phyloP scores from a whole-genome alignment of 352 stramenopile genomes.

The Globisporangium nodosum region DNA sequence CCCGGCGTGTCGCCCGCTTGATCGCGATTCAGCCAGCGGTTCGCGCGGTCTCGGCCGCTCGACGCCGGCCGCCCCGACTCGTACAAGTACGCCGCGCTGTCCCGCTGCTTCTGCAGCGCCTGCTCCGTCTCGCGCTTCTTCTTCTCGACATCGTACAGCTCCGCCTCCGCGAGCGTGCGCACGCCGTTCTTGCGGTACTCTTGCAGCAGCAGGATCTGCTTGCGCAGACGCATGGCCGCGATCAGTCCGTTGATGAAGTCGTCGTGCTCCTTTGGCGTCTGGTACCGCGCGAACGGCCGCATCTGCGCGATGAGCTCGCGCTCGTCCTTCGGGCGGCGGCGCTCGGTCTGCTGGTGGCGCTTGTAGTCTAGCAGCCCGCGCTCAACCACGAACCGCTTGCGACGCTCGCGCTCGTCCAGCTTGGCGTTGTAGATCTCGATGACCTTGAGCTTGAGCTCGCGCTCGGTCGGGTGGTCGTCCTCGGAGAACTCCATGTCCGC shows the following conservation, averaged over 20 bases:
- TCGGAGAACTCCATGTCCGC: slow-evolving; percentile 95
- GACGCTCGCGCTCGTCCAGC: slow-evolving; percentile 89
- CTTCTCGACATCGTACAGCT: slow-evolving; percentile 94
- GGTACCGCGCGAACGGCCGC: slow-evolving; percentile 94
- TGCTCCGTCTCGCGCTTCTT: slow-evolving; percentile 91
- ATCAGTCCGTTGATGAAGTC: slow-evolving; percentile 91
- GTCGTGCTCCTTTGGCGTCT: slow-evolving; percentile 91
- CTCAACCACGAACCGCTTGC: slow-evolving; percentile 91
- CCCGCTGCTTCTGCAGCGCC: slow-evolving; percentile 81
- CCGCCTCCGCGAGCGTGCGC: slow-evolving; percentile 89
- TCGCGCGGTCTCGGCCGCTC: slow-evolving; percentile 57
- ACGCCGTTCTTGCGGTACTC: slow-evolving; percentile 95
- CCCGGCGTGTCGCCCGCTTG: slow-evolving; percentile 19
- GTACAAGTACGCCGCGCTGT: slow-evolving; percentile 85
- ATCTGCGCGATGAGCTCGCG: slow-evolving; percentile 93
- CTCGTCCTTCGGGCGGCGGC: slow-evolving; percentile 91
- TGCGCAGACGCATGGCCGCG: slow-evolving; percentile 87
- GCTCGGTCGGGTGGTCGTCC: slow-evolving; percentile 85
- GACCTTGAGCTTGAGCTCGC: slow-evolving; percentile 94
- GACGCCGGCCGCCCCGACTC: slow-evolving; percentile 55
- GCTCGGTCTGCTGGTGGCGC: slow-evolving; percentile 89
- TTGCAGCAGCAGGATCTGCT: slow-evolving; percentile 95
- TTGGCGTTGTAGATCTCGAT: slow-evolving; percentile 97
- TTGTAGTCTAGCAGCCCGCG: slow-evolving; percentile 92
- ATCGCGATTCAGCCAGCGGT: slow-evolving; percentile 60